phyloP scores from a whole-genome alignment of 768 basidiomycete species.

The Trichaptum fuscoviolaceum region DNA sequence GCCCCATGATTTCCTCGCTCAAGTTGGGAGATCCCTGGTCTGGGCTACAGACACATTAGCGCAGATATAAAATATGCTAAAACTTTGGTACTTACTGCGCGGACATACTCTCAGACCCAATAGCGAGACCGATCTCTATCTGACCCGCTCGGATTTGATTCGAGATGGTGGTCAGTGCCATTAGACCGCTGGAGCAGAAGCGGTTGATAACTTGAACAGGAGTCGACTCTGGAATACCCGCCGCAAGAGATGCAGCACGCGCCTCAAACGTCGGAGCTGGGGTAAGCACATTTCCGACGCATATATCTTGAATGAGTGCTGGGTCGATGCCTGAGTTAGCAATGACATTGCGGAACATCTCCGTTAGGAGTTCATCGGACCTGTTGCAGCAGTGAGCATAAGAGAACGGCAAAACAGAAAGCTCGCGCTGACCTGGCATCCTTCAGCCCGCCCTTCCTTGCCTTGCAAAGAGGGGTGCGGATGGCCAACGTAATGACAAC shows the following conservation, averaged over 20 bases:
- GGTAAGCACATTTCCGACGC: conserved; percentile 72
- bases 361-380: conserved; percentile 73
- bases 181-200: conserved; percentile 83
- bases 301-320: conserved; percentile 65
- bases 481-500: conserved; percentile 81
- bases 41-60: conserved; percentile 36
- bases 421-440: conserved; percentile 50
- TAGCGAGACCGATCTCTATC: conserved; percentile 72
- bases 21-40: conserved; percentile 56
- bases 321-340: conserved; percentile 57
- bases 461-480: conserved; percentile 70
- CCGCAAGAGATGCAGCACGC: conserved; percentile 68
- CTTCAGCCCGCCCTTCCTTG: conserved; percentile 70
- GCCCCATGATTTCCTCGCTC: conserved; percentile 55
- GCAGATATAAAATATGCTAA: neutral
- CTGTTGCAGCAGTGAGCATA: conserved; percentile 29
- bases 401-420: conserved; percentile 1
- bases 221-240: conserved; percentile 74
- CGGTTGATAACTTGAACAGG: conserved; percentile 73
- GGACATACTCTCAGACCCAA: conserved; percentile 88
- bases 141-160: conserved; percentile 76
- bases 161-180: conserved; percentile 72
- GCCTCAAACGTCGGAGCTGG: conserved; percentile 64
- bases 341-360: conserved; percentile 78
- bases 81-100: conserved; percentile 43